These are phyloP conservation scores for Aspergillus pseudonomiae DNA, from an alignment of 2,329 filamentous ascomycete species.

Conservation along the genomic window DNA sequence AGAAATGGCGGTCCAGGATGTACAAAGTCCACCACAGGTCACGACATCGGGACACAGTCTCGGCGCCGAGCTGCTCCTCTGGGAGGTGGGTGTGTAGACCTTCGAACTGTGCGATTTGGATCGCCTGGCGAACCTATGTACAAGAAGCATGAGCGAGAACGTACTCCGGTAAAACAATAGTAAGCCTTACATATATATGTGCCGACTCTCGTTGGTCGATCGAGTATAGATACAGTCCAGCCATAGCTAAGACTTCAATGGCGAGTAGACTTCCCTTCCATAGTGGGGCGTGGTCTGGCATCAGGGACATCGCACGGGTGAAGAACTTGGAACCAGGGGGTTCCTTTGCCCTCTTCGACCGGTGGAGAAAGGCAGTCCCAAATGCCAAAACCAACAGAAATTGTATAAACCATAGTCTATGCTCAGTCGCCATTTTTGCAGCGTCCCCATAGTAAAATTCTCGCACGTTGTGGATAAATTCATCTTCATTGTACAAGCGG, in stretches of 20 bases:
- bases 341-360: not conserved
- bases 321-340: not conserved
- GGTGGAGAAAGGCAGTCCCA: not conserved
- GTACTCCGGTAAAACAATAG: fast-evolving
- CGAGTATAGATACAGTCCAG: not conserved
- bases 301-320: not conserved
- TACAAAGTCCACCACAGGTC: not conserved
- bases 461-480: not conserved
- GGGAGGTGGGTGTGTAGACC: not conserved
- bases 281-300: not conserved
- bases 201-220: not conserved
- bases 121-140: not conserved
- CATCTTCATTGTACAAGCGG: not conserved
- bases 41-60: not conserved
- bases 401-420: not conserved
- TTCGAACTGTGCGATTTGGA: not conserved
- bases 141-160: not conserved
- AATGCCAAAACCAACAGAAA: not conserved
- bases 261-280: not conserved
- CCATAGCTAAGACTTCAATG: not conserved
- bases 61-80: not conserved
- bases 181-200: not conserved
- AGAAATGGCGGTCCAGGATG: not conserved
- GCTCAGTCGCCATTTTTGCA: not conserved
- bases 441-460: not conserved